Conservation (phyloP, 176 grass and related monocot genomes). For the Hyparrhenia diplandra region DNA sequence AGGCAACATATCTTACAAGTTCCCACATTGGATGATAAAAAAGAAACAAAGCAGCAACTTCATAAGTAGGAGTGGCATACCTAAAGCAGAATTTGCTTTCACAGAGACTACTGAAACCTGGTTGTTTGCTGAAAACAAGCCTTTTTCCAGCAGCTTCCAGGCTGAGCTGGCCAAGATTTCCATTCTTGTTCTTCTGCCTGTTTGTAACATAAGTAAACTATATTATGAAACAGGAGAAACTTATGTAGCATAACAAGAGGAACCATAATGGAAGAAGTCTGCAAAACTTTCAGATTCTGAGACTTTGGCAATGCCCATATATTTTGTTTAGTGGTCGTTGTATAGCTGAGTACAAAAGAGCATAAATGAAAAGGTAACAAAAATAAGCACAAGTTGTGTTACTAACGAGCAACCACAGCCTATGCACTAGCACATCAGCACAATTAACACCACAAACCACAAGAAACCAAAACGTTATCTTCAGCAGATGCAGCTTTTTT, state of each 20-base stretch:
- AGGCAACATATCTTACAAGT: constrained; percentile 2
- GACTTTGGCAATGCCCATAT: neutral
- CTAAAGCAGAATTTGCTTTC: constrained; percentile 77
- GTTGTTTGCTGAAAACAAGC: constrained; percentile 71
- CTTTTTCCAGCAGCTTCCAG: constrained; percentile 79
- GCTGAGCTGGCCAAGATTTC: constrained; percentile 73
- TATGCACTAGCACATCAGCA: constrained; percentile 1
- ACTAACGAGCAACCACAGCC: neutral
- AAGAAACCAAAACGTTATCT: neutral
- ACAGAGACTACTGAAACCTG: constrained; percentile 66
- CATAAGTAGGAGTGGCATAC: constrained; percentile 40
- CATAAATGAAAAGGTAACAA: neutral
- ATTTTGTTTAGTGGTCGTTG: constrained; percentile 4
- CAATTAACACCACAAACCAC: constrained; percentile 3
- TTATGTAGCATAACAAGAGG: neutral
- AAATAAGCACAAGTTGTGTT: neutral
- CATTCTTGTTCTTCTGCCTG: constrained; percentile 91
- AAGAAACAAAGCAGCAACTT: neutral
- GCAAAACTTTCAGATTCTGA: constrained; percentile 5
- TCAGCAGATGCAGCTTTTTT: neutral
- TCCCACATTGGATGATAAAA: constrained; percentile 18
- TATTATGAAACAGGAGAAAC: constrained; percentile 16
- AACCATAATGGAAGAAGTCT: neutral
- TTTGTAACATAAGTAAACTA: constrained; percentile 25
- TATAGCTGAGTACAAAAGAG: neutral